Evolutionary conservation across 2,329 filamentous ascomycete species (phyloP), one percentile per base, ranked within the genome.

Genomic region (Diaporthe helianthi): DNA sequence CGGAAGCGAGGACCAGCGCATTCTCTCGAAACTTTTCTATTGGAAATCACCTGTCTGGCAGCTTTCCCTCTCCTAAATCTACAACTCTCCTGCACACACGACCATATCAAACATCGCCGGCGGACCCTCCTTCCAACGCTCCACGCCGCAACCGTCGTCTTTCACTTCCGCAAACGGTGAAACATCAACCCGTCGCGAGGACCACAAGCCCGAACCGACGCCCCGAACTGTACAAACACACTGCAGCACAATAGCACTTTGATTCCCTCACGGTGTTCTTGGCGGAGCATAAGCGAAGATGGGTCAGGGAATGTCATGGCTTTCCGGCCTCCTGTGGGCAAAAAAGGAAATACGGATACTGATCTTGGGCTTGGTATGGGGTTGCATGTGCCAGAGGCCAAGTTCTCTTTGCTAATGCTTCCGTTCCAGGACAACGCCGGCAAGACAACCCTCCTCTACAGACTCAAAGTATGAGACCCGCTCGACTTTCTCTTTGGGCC

Each of bases 321-420:
- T 93, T 76, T 92, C 91, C 65, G 82, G 83, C 80, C 83, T 97
- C 71, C 76, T 97, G 72, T 98, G 92, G 90, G 84, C 92, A 51
- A 98, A 98, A 86, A 99, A 98, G 84, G 96, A 99, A 84, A 98
- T 98, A 73, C 87, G 96, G 76, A 99, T 99, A 83, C 83, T 99
- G 80, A 98, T 98, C 75, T 83, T 98, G 71, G 94, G 94, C 77
- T 88, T 98, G 82, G 94, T 98, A 91, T 66, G 63, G 55, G 67
- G 63, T 19, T 60, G 52, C 58, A 65, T 65, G 58, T 67, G 52
- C 47, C 67, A 60, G 68, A 71, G 60, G 64, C 24, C n/a, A 53
- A 51, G 13, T 53, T 66, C 26, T 51, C 47, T 19, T n/a, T 51
- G 52, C 70, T 70, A 65, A 65, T 67, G 68, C 71, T 68, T 61